Evolutionary conservation across 2,329 filamentous ascomycete genomes (phyloP).

Genomic region (Colletotrichum sp.): DNA sequence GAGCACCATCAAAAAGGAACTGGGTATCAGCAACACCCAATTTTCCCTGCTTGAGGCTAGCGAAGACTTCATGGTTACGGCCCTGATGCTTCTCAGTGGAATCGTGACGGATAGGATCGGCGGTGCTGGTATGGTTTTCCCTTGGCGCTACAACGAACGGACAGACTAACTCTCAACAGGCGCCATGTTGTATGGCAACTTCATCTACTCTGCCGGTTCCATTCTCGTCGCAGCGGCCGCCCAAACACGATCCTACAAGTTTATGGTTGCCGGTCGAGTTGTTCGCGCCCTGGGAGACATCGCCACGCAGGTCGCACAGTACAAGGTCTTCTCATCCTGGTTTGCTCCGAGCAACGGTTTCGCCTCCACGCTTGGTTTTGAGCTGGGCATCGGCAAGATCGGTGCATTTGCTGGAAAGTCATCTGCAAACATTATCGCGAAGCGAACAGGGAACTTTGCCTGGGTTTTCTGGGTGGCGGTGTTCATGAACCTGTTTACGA

Average conservation of each 20-base stretch:
- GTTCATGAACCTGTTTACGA: slow-evolving; percentile 69
- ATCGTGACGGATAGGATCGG: slow-evolving; percentile 63
- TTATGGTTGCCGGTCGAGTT: slow-evolving; percentile 64
- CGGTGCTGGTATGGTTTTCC: slow-evolving; percentile 47
- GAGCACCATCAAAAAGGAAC: slow-evolving; percentile 64
- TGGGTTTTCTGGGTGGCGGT: slow-evolving; percentile 68
- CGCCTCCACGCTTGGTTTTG: slow-evolving; percentile 64
- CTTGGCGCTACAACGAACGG: neutral
- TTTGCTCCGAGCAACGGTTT: slow-evolving; percentile 67
- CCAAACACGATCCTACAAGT: slow-evolving; percentile 59
- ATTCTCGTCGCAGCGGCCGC: slow-evolving; percentile 65
- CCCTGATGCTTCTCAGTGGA: slow-evolving; percentile 59
- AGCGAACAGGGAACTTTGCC: slow-evolving; percentile 61
- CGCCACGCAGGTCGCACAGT: slow-evolving; percentile 68
- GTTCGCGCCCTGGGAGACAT: slow-evolving; percentile 65
- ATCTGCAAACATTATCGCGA: slow-evolving; percentile 63
- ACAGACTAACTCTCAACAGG: neutral
- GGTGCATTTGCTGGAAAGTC: slow-evolving; percentile 65
- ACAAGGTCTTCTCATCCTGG: slow-evolving; percentile 70
- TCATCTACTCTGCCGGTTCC: slow-evolving; percentile 60
- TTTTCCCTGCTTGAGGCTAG: slow-evolving; percentile 65
- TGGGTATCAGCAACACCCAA: slow-evolving; percentile 64
- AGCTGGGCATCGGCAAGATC: slow-evolving; percentile 66
- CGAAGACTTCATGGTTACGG: slow-evolving; percentile 67
- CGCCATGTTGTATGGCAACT: slow-evolving; percentile 40